Evolutionary conservation across 164 flowering plant species (phyloP), one percentile per base, ranked within the genome.

Genomic region (Cinnamomum micranthum): DNA sequence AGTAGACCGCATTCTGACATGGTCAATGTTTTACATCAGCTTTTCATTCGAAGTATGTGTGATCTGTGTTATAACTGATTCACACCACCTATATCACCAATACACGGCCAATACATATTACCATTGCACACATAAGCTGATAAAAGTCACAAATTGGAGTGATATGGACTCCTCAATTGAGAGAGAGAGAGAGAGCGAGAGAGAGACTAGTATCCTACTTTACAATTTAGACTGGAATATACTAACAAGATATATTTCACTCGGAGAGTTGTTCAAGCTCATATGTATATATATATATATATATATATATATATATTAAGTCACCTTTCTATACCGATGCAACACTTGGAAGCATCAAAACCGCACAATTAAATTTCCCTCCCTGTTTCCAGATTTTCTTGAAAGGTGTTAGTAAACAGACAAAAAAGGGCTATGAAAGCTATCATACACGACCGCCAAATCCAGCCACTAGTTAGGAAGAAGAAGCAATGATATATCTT

Each of bases 271-370:
- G 14, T 35, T 66, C 69, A 3, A 66, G 69, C 41, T 66, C 69
- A 35, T 66, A 66, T 66, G 47, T 66, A 28, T 63, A 63, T 66
- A 25, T 66, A 31, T 52, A n/a, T n/a, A n/a, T n/a, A n/a, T n/a
- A n/a, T n/a, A 35, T 66, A 66, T 66, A 22, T 66, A 28, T 63
- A 63, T 66, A 25, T 66, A 31, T 52, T 66, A 66, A 24, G 28
- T 66, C 41, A 28, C 17, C 69, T 66, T 28, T 52, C 69, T 6
- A 25, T 17, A 19, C 28, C 15, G 4, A 27, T 31, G 20, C 41
- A 24, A 66, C 35, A 66, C 19, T 28, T 15, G 47, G 19, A 24
- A 64, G 27, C 66, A 64, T n/a, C 69, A 67, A 67, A 69, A 68
- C 52, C 12, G n/a, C 27, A 6, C 14, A 23, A 67, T 25, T 14